These are phyloP conservation scores for Lipomyces spencermartinsiae DNA, from an alignment of 805 yeast species.

Conservation along the genomic window DNA sequence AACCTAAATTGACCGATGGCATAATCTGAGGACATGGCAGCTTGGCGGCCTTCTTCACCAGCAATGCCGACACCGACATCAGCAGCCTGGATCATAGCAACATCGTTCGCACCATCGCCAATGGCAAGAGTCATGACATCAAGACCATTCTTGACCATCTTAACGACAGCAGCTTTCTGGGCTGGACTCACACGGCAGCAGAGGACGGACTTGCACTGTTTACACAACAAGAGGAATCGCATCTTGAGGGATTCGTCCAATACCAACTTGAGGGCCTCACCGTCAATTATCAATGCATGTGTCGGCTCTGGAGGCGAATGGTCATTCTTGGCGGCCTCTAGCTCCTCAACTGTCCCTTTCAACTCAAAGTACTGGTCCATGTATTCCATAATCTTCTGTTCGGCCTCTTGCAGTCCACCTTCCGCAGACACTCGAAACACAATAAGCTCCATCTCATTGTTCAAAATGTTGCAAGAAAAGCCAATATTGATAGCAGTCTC, in stretches of 20 bases:
- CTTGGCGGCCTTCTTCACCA: constrained; percentile 87
- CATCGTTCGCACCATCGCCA: constrained; percentile 89
- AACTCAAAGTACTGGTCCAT: constrained; percentile 57
- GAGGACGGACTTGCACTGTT: constrained; percentile 76
- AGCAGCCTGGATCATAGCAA: constrained; percentile 87
- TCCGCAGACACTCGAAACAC: constrained; percentile 55
- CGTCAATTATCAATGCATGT: constrained; percentile 72
- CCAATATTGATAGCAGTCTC: constrained; percentile 88
- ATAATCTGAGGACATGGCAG: constrained; percentile 85
- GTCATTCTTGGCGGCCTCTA: constrained; percentile 60
- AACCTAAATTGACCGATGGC: constrained; percentile 81
- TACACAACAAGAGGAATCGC: constrained; percentile 72
- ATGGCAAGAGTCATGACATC: constrained; percentile 79
- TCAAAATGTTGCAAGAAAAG: constrained; percentile 73
- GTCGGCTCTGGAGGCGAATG: constrained; percentile 68
- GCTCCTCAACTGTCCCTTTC: constrained; percentile 52
- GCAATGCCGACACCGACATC: constrained; percentile 87
- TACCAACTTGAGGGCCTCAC: constrained; percentile 62
- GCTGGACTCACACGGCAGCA: constrained; percentile 87
- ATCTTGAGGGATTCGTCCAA: constrained; percentile 51
- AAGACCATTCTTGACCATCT: constrained; percentile 65
- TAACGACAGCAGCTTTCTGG: constrained; percentile 78
- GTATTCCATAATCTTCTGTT: constrained; percentile 52
- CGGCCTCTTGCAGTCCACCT: constrained; percentile 44
- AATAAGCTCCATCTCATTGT: constrained; percentile 70